These are phyloP conservation scores for Chytriomyces confervae DNA, from an alignment of 192 early-diverging fungal genomes.

Conservation along the genomic window DNA sequence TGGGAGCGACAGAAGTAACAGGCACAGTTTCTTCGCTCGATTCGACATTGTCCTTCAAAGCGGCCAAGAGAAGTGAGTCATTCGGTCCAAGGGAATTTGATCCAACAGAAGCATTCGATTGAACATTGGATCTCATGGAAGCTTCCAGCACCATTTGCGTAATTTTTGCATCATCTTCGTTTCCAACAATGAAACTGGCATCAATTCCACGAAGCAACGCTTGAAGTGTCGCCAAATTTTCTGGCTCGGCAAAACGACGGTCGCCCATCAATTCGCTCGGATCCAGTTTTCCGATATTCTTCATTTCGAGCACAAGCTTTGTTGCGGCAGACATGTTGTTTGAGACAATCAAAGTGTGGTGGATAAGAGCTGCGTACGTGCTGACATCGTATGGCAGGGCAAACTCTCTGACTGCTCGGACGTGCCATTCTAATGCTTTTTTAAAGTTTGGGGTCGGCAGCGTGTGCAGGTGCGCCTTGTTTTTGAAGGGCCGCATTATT, in stretches of 20 bases:
- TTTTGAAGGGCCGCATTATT: neutral
- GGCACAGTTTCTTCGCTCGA: neutral
- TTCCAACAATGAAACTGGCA: slow-evolving; percentile 17
- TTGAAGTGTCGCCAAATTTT: slow-evolving; percentile 38
- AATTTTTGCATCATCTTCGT: slow-evolving; percentile 5
- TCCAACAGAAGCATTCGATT: slow-evolving; percentile 1
- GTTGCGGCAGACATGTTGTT: slow-evolving; percentile 35
- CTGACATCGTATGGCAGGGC: slow-evolving; percentile 65
- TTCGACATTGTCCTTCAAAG: neutral
- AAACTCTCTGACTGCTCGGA: slow-evolving; percentile 59
- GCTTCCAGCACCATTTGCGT: slow-evolving; percentile 36
- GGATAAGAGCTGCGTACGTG: slow-evolving; percentile 81
- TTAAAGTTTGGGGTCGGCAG: slow-evolving; percentile 44
- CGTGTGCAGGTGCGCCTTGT: slow-evolving; percentile 50
- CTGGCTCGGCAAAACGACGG: slow-evolving; percentile 34
- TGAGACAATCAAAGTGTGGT: slow-evolving; percentile 66
- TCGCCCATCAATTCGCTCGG: slow-evolving; percentile 30
- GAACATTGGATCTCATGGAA: neutral
- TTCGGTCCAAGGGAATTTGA: neutral
- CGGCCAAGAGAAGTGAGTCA: slow-evolving; percentile 18
- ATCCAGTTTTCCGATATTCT: slow-evolving; percentile 8
- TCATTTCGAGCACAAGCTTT: slow-evolving; percentile 65
- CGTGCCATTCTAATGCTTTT: slow-evolving; percentile 74
- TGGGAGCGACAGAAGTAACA: neutral
- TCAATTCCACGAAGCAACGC: slow-evolving; percentile 38